Conservation (phyloP, 78 protist species). For the Dictyostelium purpureum region DNA sequence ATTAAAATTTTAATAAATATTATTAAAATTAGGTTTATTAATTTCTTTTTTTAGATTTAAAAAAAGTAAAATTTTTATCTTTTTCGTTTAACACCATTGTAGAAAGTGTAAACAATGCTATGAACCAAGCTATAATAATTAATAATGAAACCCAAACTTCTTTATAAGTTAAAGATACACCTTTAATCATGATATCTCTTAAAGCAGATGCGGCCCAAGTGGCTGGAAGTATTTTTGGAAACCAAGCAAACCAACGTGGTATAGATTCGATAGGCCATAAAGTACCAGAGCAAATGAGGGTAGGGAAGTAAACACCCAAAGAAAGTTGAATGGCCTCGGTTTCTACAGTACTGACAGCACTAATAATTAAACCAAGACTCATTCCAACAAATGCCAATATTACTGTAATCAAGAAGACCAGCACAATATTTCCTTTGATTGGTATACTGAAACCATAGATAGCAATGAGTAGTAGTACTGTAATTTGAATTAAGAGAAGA, state of each 20-base stretch:
- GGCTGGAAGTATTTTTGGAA: constrained; percentile 55
- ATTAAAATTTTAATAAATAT: no score
- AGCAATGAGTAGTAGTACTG: constrained; percentile 16
- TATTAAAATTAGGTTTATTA: no score
- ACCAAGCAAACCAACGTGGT: constrained; percentile 36
- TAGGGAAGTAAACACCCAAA: constrained; percentile 71
- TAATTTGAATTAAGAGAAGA: constrained; percentile 30
- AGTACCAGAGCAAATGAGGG: constrained; percentile 56
- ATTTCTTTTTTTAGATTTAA: no score
- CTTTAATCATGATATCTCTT: constrained; percentile 68
- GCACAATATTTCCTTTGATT: constrained; percentile 40
- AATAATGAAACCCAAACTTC: constrained; percentile 13
- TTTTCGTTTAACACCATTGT: constrained; percentile 3
- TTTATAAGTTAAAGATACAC: not conserved
- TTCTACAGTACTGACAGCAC: constrained; percentile 15
- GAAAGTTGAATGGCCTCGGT: constrained; percentile 75
- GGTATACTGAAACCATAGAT: constrained; percentile 29
- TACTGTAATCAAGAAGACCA: constrained; percentile 26
- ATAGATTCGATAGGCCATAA: constrained; percentile 54
- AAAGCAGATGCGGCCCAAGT: constrained; percentile 51
- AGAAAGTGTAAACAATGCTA: not conserved
- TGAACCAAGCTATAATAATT: not conserved
- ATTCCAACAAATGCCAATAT: constrained; percentile 26
- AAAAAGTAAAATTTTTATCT: constrained; percentile 15
- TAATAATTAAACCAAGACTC: constrained; percentile 37